Evolutionary conservation across 441 rosid genomes (phyloP), one percentile per base, ranked within the genome.

Genomic region (Populus hybrid): DNA sequence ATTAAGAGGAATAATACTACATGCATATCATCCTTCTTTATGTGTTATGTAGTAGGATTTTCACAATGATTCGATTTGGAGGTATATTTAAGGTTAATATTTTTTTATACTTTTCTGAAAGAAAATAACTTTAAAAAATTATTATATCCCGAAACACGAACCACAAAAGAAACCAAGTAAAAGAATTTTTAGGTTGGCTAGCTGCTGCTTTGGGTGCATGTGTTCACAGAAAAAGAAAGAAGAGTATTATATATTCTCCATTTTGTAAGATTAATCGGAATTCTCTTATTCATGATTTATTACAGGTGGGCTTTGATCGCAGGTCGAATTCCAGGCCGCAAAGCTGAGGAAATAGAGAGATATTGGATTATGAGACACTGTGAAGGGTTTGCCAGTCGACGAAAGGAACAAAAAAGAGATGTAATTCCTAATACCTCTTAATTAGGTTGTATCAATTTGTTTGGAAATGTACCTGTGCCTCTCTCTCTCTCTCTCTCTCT

Each of bases 281-380:
- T 29, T 29, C 31, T 29, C 31, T 29, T 29, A 3, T 29, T 26
- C 72, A 7, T 8, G 38, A 29, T 26, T 31, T 67, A 35, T 69
- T 31, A 16, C 86, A 94, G 97, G 88, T 94, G 98, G 98, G 89
- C 78, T 23, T 79, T 94, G 85, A 94, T 93, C 28, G 97, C 97
- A 0, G 98, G 97, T 3, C 83, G 98, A 78, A 81, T 94, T 20
- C 98, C 98, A 0, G 97, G 97, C 1, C 83, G 95, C 21, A 93
- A 88, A 72, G 94, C 97, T 14, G 97, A 93, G 64, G 99, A 93
- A 83, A 93, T 93, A 72, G 97, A 94, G 83, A 90, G 99, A 82
- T 93, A 86, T 81, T 94, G 98, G 98, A 86, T 94, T 2, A 94
- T 94, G 98, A 92, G 89, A 83, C 92, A 93, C 12, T 91, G 88